A percentile compares a stretch with the other conserved stretches of the same genome.
phyloP scores from a whole-genome alignment of 192 early-diverging fungal species.

The Coemansia sp. region DNA sequence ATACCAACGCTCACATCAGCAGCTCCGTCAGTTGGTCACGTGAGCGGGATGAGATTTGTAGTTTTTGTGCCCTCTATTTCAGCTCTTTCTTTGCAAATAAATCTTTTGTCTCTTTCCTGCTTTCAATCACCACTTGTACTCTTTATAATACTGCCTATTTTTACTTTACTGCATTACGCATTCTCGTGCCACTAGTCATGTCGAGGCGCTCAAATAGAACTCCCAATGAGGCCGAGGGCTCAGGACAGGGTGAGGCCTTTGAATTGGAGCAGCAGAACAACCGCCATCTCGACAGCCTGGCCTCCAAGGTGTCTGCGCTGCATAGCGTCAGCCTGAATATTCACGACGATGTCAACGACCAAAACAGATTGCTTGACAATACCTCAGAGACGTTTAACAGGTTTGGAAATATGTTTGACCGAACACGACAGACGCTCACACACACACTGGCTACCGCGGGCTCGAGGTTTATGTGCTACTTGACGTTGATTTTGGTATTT shows the following conservation, averaged over 20 bases:
- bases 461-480: slow-evolving; percentile 40
- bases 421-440: slow-evolving; percentile 41
- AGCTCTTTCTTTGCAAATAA: slow-evolving; percentile 1
- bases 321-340: slow-evolving; percentile 51
- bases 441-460: slow-evolving; percentile 48
- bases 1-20: too few relatives aligned
- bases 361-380: slow-evolving; percentile 47
- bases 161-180: neutral
- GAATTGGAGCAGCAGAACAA: slow-evolving; percentile 53
- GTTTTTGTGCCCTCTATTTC: neutral
- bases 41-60: neutral
- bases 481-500: slow-evolving; percentile 38
- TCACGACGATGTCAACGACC: slow-evolving; percentile 41
- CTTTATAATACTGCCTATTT: neutral
- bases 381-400: slow-evolving; percentile 41
- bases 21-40: neutral
- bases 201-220: slow-evolving; percentile 44
- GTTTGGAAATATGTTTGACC: slow-evolving; percentile 54
- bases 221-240: slow-evolving; percentile 22
- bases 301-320: slow-evolving; percentile 47
- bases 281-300: slow-evolving; percentile 40
- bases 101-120: neutral
- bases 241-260: slow-evolving; percentile 42
- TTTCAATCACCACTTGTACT: neutral
- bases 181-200: slow-evolving; percentile 14